Percentiles rank a stretch among this genome's conserved stretches.
Conservation (phyloP, 495 filamentous ascomycete genomes). For the Penicillium argentinense region DNA sequence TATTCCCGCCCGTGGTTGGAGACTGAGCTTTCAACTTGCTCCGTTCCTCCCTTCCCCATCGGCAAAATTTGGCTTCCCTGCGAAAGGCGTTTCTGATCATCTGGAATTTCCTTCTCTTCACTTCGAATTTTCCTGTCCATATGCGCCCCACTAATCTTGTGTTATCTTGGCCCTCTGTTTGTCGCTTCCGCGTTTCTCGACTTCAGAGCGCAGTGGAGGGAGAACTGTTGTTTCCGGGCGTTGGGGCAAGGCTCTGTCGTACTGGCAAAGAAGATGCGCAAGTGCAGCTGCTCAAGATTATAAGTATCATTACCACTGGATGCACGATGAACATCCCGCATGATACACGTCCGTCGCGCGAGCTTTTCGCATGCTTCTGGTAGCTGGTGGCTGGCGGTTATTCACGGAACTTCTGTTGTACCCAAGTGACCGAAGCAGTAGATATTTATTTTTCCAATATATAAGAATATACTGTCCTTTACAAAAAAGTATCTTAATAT, state of each 20-base stretch:
- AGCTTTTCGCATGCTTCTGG: too few species aligned
- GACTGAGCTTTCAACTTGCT: not conserved
- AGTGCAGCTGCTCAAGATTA: not conserved
- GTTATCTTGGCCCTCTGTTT: not conserved
- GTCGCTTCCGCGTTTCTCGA: not conserved
- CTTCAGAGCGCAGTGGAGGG: not conserved
- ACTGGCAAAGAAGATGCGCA: not conserved
- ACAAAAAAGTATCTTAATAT: too few species aligned
- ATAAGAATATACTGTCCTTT: not conserved
- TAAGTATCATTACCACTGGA: conserved; percentile 1
- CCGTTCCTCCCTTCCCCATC: not conserved
- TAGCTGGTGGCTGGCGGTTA: not conserved
- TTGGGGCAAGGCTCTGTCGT: conserved; percentile 1
- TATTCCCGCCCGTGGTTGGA: conserved; percentile 10
- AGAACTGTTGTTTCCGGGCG: not conserved
- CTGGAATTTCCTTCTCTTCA: not conserved
- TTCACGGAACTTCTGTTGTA: too few species aligned
- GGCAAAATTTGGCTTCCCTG: not conserved
- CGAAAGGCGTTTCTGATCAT: not conserved
- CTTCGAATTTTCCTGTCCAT: conserved; percentile 1
- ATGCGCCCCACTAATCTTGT: conserved; percentile 1
- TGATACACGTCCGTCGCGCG: too few species aligned
- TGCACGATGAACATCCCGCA: not conserved
- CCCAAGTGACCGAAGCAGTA: not conserved
- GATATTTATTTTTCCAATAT: not conserved